Conservation (phyloP, 768 basidiomycete genomes). For the Jaapia argillacea region DNA sequence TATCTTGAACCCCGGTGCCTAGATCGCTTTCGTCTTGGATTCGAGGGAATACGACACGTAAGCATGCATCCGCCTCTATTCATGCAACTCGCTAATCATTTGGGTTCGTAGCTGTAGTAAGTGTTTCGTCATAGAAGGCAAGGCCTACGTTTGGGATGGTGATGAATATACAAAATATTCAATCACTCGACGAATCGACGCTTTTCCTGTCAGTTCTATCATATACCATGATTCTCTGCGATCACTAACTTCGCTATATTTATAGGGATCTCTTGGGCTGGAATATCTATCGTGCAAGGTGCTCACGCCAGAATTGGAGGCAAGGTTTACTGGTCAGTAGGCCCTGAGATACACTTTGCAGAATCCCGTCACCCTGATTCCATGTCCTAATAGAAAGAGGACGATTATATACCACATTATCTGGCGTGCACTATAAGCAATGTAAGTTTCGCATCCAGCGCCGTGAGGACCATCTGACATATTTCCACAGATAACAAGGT, state of each 20-base stretch:
- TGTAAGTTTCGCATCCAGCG: constrained; percentile 6
- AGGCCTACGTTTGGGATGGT: background rate
- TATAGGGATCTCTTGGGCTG: constrained; percentile 9
- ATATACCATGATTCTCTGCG: background rate
- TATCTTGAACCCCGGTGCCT: no score
- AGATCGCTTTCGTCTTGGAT: background rate
- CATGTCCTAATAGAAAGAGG: constrained; percentile 11
- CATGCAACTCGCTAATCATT: background rate
- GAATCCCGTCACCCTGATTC: background rate
- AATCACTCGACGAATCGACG: no score
- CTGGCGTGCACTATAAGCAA: constrained; percentile 10
- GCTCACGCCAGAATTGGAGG: constrained; percentile 6
- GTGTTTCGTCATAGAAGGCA: background rate
- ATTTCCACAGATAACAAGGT: background rate
- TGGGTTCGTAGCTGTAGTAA: no score
- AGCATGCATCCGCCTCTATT: background rate
- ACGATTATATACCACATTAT: constrained; percentile 4
- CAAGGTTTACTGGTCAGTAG: constrained; percentile 6
- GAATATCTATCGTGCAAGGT: constrained; percentile 4
- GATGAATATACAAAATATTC: background rate
- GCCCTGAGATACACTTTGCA: background rate
- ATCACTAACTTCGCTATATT: constrained; percentile 1
- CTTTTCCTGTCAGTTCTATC: background rate
- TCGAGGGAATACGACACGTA: background rate
- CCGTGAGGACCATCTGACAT: background rate